A percentile compares a stretch with the other conserved stretches of the same genome.
Conservation (phyloP, 1,139 yeast genomes). For the Hyphopichia pseudoburtonii region DNA sequence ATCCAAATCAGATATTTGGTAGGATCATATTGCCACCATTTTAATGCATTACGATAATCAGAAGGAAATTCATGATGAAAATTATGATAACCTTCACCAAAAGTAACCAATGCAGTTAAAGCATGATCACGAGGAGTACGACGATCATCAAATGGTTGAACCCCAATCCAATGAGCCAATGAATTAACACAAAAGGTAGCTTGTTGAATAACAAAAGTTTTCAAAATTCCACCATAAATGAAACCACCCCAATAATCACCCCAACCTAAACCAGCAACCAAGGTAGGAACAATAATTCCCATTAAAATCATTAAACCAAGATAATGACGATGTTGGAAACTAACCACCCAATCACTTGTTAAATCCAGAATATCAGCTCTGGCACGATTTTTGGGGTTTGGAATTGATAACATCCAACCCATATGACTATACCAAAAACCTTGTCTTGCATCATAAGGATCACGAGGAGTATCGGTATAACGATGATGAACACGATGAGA, state of each 20-base stretch:
- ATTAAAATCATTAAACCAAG: slow-evolving; percentile 61
- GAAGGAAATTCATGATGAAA: slow-evolving; percentile 99
- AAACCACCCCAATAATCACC: slow-evolving; percentile 93
- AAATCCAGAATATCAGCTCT: slow-evolving; percentile 95
- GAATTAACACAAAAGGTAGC: slow-evolving; percentile 99
- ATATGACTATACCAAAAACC: slow-evolving; percentile 96
- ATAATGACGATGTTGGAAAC: slow-evolving; percentile 93
- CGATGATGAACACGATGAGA: slow-evolving; percentile 97
- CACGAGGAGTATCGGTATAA: slow-evolving; percentile 94
- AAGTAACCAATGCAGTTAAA: slow-evolving; percentile 89
- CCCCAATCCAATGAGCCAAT: slow-evolving; percentile 97
- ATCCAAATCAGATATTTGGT: slow-evolving; percentile 78
- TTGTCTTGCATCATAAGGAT: slow-evolving; percentile 94
- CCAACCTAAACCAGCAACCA: slow-evolving; percentile 78
- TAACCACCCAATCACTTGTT: slow-evolving; percentile 84
- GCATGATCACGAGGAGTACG: slow-evolving; percentile 97
- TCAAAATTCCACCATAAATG: slow-evolving; percentile 84
- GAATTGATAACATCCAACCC: slow-evolving; percentile 95
- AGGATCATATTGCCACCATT: slow-evolving; percentile 99
- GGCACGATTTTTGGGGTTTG: slow-evolving; percentile 94
- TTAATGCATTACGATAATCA: slow-evolving; percentile 95
- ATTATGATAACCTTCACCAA: slow-evolving; percentile 99
- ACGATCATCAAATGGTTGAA: slow-evolving; percentile 96
- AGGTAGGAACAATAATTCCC: slow-evolving; percentile 73
- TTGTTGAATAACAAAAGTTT: slow-evolving; percentile 86